Evolutionary conservation across 352 stramenopile genomes (phyloP).

Genomic region (Plasmopara halstedii): DNA sequence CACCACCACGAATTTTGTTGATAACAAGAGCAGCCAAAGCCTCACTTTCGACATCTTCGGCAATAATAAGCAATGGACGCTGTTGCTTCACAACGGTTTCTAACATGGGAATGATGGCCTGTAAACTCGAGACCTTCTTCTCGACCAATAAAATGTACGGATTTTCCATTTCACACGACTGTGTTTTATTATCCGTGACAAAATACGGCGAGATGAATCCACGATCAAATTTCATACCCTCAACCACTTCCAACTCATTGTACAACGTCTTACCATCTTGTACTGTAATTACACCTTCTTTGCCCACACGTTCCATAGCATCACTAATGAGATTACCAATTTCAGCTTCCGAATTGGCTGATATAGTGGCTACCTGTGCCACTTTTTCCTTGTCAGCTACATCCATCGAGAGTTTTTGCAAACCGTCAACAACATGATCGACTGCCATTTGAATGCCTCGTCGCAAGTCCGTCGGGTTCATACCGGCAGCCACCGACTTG

Average conservation of each 20-base stretch:
- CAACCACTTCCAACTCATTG: slow-evolving; percentile 99
- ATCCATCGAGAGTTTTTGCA: slow-evolving; percentile 94
- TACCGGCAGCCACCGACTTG: slow-evolving; percentile 98
- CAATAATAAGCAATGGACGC: slow-evolving; percentile 97
- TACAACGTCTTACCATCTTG: slow-evolving; percentile 99
- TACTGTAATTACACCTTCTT: slow-evolving; percentile 98
- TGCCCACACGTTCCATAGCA: slow-evolving; percentile 99
- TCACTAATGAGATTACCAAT: slow-evolving; percentile 98
- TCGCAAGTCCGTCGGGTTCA: slow-evolving; percentile 99
- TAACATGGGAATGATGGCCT: slow-evolving; percentile 95
- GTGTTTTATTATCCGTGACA: slow-evolving; percentile 99
- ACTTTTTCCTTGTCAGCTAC: slow-evolving; percentile 99
- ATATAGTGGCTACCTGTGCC: slow-evolving; percentile 98
- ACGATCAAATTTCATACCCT: slow-evolving; percentile 99
- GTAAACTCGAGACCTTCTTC: slow-evolving; percentile 98
- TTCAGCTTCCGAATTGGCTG: slow-evolving; percentile 96
- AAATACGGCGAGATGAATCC: slow-evolving; percentile 99
- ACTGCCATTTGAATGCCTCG: slow-evolving; percentile 97
- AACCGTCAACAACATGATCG: slow-evolving; percentile 92
- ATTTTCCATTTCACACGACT: slow-evolving; percentile 98
- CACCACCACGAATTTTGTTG: slow-evolving; percentile 98
- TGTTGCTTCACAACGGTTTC: slow-evolving; percentile 97
- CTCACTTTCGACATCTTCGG: slow-evolving; percentile 99
- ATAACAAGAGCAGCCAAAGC: slow-evolving; percentile 98
- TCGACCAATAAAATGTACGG: slow-evolving; percentile 99